Evolutionary conservation across 441 rosid species (phyloP), one percentile per base, ranked within the genome.

Genomic region (Isatis lusitanica): DNA sequence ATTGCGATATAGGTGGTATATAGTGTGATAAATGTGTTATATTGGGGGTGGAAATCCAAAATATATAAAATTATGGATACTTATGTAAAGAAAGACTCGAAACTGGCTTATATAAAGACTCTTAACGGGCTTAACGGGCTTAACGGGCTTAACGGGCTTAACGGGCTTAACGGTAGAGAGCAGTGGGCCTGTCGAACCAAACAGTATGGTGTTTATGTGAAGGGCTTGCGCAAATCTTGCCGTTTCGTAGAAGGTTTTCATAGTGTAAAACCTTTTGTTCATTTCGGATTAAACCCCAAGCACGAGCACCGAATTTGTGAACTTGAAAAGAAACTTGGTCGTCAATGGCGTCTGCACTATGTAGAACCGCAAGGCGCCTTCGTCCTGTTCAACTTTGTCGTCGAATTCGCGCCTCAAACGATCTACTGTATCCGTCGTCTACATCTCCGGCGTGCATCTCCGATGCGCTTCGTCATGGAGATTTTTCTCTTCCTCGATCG

Each of bases 321-420:
- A 63, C 40, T 43, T 9, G 4, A 9, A 3, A 3, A 13, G n/a
- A 63, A 47, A 33, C 10, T 38, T n/a, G 4, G 51, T 77, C 67
- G 46, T 78, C 78, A 63, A 89, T 92, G 98, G 90, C 98, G 59
- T 70, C 90, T 52, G 78, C 80, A 46, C n/a, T 93, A 0, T 69
- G 71, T 9, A 85, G 89, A 74, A 87, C 65, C 2, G 83, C 81
- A 15, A 79, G 66, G 24, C 77, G 59, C 51, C 74, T 89, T 10
- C 84, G 83, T 47, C 50, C 67, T 59, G 18, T 77, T 18, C 82
- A 66, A 21, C 53, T 74, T 4, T 78, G 11, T 38, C 56, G 67
- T 18, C 71, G 35, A 50, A 39, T 79, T 16, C 75, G 47, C 70
- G 40, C 76, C 16, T 66, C 78, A 1, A 15, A 39, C 38, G 74